Conservation (phyloP, 1,139 yeast genomes). For the Zygosaccharomyces pseudobailii region DNA sequence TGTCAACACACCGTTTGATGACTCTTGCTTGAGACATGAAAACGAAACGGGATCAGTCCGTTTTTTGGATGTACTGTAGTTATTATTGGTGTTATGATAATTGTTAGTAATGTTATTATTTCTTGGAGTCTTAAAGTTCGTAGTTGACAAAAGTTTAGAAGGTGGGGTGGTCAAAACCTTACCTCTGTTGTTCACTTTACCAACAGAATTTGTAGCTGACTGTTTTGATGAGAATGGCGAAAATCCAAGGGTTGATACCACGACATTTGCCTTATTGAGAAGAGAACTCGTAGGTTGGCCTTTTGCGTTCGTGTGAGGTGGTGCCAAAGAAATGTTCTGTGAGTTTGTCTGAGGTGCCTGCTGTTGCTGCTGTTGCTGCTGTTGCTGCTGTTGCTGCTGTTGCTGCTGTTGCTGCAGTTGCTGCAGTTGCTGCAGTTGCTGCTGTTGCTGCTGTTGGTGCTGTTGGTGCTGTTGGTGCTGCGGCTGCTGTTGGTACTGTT, state of each 20-base stretch:
- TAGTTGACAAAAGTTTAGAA: constrained; percentile 21
- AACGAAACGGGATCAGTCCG: constrained; percentile 3
- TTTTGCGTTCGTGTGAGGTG: constrained; percentile 9
- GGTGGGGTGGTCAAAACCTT: constrained; percentile 30
- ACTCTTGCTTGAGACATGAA: constrained; percentile 5
- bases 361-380: constrained; percentile 20
- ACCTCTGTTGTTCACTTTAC: constrained; percentile 17
- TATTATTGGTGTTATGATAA: constrained; percentile 5
- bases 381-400: constrained; percentile 17
- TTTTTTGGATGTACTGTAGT: constrained; percentile 9
- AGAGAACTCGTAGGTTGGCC: constrained; percentile 17
- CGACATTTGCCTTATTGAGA: constrained; percentile 19
- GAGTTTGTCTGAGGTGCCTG: constrained; percentile 28
- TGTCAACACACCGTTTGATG: constrained; percentile 16
- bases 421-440: too few species aligned
- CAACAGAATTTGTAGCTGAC: constrained; percentile 14
- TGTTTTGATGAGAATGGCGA: constrained; percentile 20
- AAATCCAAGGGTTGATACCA: constrained; percentile 15
- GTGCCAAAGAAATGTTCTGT: constrained; percentile 4
- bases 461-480: too few species aligned
- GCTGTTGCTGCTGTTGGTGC: too few species aligned
- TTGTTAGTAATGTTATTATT: constrained; percentile 8
- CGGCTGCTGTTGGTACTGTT: too few species aligned
- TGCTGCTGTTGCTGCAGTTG: constrained; percentile 19
- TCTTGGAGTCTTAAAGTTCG: constrained; percentile 24